Base-by-base conservation (phyloP, 169 alveolate genomes). In the Plasmodium sp. region DNA sequence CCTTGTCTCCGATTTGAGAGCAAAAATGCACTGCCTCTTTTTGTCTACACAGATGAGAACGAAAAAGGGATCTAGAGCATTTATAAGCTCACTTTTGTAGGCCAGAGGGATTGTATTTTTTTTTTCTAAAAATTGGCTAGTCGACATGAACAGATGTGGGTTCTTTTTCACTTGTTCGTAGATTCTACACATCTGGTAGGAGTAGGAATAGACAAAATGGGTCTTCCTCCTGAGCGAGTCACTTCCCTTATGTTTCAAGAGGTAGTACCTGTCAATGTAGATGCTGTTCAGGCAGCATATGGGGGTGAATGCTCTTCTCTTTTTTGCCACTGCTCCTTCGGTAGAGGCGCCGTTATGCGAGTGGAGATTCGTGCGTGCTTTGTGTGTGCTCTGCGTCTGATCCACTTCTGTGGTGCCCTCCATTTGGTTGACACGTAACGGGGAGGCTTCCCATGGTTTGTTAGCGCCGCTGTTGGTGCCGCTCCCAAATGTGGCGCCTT, bases 281-380 rank as follows among this genome's bases (percentile, higher is more conserved):
- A 92, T 82, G 39, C 95, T 92, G 82, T 92, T 92, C 31, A 92
- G 71, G 48, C 95, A 92, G n/a, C 95, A 92, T n/a, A 82, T 67
- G 2, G 77, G 91, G 14, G 90, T 18, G 73, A 58, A 88, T n/a
- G 62, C n/a, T 9, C 67, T 56, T 88, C 51, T 79, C 41, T 33
- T 79, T 51, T 51, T 45, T 6, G n/a, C 7, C 51, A 41, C 48
- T 10, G 79, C 31, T 6, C 36, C 18, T 48, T 81, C n/a, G 10
- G 48, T 27, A 12, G 16, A 51, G 3, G 62, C 6, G 16, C 16
- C 7, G 18, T 51, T 16, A 51, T 16, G 22, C 22, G 1, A 7
- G 4, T 12, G 16, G 22, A 0, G 3, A 14, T 7, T 51, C 62
- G 0, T 51, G 1, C 62, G 22, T 16, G 62, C 10, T 7, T 51